Evolutionary conservation across 2,329 filamentous ascomycete species (phyloP).

Genomic region (Calonectria pauciramosa): DNA sequence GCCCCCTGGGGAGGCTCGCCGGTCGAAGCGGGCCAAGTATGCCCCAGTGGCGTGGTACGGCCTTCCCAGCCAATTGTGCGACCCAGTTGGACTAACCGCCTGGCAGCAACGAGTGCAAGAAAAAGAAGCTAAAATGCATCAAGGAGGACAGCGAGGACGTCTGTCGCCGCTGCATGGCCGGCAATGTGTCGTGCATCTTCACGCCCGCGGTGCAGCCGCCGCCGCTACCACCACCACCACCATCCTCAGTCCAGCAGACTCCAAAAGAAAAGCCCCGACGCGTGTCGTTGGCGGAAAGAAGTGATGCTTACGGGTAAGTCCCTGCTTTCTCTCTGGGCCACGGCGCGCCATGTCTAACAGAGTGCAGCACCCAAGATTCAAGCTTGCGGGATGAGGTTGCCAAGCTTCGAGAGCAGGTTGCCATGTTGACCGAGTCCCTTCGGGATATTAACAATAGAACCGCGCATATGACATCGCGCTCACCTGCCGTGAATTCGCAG

Average conservation of each 20-base stretch:
- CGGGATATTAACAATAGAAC: slow-evolving; percentile 44
- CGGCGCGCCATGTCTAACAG: not conserved
- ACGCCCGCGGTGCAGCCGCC: slow-evolving; percentile 2
- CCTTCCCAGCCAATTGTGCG: not conserved
- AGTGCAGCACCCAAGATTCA: slow-evolving; percentile 23
- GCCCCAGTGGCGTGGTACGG: slow-evolving; percentile 54
- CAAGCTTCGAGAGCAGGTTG: slow-evolving; percentile 48
- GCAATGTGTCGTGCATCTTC: slow-evolving; percentile 45
- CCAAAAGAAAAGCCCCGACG: slow-evolving; percentile 37
- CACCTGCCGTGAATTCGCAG: slow-evolving; percentile 22
- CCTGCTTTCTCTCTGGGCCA: not conserved
- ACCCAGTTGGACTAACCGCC: slow-evolving; percentile 20
- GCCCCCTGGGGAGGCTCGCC: slow-evolving; percentile 9
- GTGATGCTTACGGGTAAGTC: not conserved
- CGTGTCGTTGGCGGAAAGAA: slow-evolving; percentile 18
- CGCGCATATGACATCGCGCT: slow-evolving; percentile 27
- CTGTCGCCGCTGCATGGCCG: slow-evolving; percentile 49
- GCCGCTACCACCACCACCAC: not conserved
- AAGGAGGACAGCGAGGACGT: slow-evolving; percentile 36
- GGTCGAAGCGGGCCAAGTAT: slow-evolving; percentile 53
- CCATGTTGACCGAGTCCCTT: slow-evolving; percentile 43
- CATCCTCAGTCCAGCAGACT: slow-evolving; percentile 32
- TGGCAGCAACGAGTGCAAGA: slow-evolving; percentile 55
- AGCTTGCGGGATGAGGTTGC: slow-evolving; percentile 46
- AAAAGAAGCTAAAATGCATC: slow-evolving; percentile 57